Evolutionary conservation across 2,329 filamentous ascomycete genomes (phyloP).

Genomic region (Thermothelomyces thermophilus): DNA sequence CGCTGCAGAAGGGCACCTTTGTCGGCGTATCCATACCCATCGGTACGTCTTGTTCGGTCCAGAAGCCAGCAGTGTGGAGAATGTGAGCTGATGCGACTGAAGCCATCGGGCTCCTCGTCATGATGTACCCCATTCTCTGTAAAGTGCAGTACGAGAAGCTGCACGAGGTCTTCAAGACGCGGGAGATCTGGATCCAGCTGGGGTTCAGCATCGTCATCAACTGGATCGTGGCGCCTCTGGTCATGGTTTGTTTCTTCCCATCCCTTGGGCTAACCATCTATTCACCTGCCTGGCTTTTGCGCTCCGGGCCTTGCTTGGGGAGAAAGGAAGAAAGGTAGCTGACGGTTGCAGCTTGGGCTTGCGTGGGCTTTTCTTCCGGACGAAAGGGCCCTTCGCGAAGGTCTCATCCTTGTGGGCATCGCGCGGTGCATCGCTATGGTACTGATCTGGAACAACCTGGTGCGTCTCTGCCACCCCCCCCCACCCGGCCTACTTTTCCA

Average conservation of each 20-base stretch:
- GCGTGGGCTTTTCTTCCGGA: constrained; percentile 66
- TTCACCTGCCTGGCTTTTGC: no score
- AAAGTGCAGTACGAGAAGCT: constrained; percentile 75
- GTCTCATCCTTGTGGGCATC: constrained; percentile 74
- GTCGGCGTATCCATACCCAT: constrained; percentile 43
- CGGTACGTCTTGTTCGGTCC: no score
- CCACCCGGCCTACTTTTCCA: background rate
- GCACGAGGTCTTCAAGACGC: constrained; percentile 56
- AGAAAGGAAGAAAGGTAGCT: background rate
- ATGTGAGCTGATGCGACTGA: background rate
- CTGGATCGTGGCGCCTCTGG: constrained; percentile 73
- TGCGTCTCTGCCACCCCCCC: background rate
- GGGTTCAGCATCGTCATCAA: constrained; percentile 69
- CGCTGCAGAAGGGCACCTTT: constrained; percentile 64
- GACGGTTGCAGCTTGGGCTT: constrained; percentile 71
- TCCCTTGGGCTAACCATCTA: no score
- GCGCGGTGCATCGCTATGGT: constrained; percentile 87
- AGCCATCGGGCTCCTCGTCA: constrained; percentile 76
- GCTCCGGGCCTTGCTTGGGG: no score
- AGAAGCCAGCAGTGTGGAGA: no score
- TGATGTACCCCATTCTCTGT: constrained; percentile 93
- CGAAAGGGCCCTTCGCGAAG: constrained; percentile 50
- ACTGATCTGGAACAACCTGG: constrained; percentile 6
- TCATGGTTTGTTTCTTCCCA: constrained; percentile 55
- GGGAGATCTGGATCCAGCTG: constrained; percentile 71